Evolutionary conservation across 192 early-diverging fungal species (phyloP).

Genomic region (Coemansia sp.): DNA sequence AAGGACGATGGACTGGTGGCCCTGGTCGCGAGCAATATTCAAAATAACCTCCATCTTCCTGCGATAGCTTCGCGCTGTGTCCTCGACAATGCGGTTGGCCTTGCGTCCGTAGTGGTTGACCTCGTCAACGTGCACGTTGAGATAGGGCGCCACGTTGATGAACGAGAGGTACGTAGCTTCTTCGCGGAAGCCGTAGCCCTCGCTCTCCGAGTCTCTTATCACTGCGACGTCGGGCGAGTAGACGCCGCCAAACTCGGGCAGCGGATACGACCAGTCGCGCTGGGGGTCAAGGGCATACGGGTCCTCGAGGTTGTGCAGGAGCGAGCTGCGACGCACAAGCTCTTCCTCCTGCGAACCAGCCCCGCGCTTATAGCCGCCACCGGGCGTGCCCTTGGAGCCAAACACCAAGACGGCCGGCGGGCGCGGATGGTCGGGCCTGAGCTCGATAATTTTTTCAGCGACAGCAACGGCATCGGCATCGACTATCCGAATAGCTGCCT

Average conservation of each 20-base stretch:
- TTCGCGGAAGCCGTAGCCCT: slow-evolving; percentile 50
- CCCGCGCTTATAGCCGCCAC: slow-evolving; percentile 53
- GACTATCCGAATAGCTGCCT: slow-evolving; percentile 44
- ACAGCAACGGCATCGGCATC: slow-evolving; percentile 42
- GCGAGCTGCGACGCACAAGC: slow-evolving; percentile 47
- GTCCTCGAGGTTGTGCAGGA: slow-evolving; percentile 52
- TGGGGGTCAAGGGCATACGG: slow-evolving; percentile 43
- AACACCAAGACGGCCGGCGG: slow-evolving; percentile 47
- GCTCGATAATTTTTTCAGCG: slow-evolving; percentile 39
- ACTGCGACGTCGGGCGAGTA: slow-evolving; percentile 53
- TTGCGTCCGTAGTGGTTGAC: slow-evolving; percentile 50
- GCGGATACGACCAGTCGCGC: slow-evolving; percentile 49
- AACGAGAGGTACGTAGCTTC: slow-evolving; percentile 45
- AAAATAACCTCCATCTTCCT: slow-evolving; percentile 54
- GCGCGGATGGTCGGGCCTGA: slow-evolving; percentile 40
- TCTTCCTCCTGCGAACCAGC: slow-evolving; percentile 52
- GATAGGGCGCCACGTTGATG: slow-evolving; percentile 50
- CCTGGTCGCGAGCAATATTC: slow-evolving; percentile 52
- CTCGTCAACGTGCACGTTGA: slow-evolving; percentile 47
- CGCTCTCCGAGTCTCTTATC: slow-evolving; percentile 48
- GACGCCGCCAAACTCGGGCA: slow-evolving; percentile 53
- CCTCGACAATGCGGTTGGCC: slow-evolving; percentile 42
- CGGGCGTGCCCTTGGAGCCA: slow-evolving; percentile 49
- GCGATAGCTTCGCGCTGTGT: slow-evolving; percentile 46
- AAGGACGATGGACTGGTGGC: slow-evolving; percentile 47